These are phyloP conservation scores for Brettanomyces naardenensis DNA, from an alignment of 805 yeast genomes.

Conservation along the genomic window DNA sequence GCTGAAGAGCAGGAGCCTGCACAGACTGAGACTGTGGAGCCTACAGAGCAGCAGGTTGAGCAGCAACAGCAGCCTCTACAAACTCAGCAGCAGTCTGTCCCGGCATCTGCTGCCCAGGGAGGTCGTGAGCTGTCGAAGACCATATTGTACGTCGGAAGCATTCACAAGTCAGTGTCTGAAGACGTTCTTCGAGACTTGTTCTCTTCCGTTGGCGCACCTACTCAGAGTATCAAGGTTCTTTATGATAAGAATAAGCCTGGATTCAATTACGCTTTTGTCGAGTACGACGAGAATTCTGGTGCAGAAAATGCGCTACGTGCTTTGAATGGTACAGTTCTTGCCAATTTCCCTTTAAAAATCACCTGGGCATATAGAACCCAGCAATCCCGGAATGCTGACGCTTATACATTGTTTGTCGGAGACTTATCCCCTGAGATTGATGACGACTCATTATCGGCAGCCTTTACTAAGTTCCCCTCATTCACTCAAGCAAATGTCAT, in stretches of 20 bases:
- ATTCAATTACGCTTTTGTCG: conserved; percentile 78
- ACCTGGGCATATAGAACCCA: conserved; percentile 85
- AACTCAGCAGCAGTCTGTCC: conserved; percentile 15
- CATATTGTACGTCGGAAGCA: conserved; percentile 70
- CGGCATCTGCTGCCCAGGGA: conserved; percentile 71
- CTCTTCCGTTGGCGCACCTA: conserved; percentile 43
- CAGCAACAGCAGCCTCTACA: not conserved
- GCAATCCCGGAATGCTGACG: conserved; percentile 46
- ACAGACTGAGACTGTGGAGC: not conserved
- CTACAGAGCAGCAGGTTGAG: not conserved
- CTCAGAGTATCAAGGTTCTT: conserved; percentile 60
- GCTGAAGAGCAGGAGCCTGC: conserved; percentile 2
- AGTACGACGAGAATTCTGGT: conserved; percentile 46
- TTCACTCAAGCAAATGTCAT: conserved; percentile 81
- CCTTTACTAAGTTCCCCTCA: conserved; percentile 52
- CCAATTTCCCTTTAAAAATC: conserved; percentile 49
- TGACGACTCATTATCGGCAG: conserved; percentile 57
- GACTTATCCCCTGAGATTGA: conserved; percentile 77
- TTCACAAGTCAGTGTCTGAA: conserved; percentile 59
- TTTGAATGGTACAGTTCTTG: conserved; percentile 48
- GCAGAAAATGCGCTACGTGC: conserved; percentile 59
- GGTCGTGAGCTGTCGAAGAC: conserved; percentile 74
- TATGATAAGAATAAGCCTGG: conserved; percentile 70
- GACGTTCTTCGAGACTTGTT: conserved; percentile 55
- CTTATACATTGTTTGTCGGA: conserved; percentile 76